phyloP scores from a whole-genome alignment of 345 rosid species.

The Triadica sebifera region DNA sequence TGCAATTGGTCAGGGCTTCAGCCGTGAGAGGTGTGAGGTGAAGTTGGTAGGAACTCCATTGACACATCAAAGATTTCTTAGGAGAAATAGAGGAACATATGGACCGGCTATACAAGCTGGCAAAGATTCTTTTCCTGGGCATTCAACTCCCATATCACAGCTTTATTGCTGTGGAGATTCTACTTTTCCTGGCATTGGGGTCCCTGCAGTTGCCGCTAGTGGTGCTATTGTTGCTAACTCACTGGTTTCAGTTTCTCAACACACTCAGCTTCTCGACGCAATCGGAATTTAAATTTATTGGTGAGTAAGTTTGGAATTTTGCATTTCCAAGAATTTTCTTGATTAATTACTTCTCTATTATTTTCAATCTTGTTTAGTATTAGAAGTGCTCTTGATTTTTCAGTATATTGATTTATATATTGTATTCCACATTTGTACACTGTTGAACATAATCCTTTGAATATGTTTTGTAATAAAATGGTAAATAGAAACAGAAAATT shows the following conservation, averaged over 20 bases:
- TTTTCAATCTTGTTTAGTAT: background rate
- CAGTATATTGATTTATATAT: background rate
- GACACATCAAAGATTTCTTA: slow-evolving; percentile 74
- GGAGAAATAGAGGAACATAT: slow-evolving; percentile 79
- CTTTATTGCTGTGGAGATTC: slow-evolving; percentile 90
- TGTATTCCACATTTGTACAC: background rate
- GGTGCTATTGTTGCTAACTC: slow-evolving; percentile 94
- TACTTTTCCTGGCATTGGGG: slow-evolving; percentile 89
- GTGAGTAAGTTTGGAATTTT: slow-evolving; percentile 22
- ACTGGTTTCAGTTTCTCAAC: slow-evolving; percentile 67
- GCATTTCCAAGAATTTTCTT: background rate
- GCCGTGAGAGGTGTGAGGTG: slow-evolving; percentile 73
- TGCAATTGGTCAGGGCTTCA: slow-evolving; percentile 71
- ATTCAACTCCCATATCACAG: slow-evolving; percentile 73
- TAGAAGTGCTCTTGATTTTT: background rate
- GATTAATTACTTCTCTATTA: background rate
- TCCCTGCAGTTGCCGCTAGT: slow-evolving; percentile 92
- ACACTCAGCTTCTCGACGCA: slow-evolving; percentile 85
- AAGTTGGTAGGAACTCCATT: slow-evolving; percentile 84
- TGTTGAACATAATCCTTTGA: background rate
- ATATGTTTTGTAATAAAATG: background rate
- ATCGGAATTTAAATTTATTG: slow-evolving; percentile 50
- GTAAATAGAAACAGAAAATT: background rate
- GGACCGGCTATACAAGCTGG: slow-evolving; percentile 91
- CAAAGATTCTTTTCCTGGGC: slow-evolving; percentile 73